phyloP scores from a whole-genome alignment of 129 eudicot species.

The Calendula officinalis region DNA sequence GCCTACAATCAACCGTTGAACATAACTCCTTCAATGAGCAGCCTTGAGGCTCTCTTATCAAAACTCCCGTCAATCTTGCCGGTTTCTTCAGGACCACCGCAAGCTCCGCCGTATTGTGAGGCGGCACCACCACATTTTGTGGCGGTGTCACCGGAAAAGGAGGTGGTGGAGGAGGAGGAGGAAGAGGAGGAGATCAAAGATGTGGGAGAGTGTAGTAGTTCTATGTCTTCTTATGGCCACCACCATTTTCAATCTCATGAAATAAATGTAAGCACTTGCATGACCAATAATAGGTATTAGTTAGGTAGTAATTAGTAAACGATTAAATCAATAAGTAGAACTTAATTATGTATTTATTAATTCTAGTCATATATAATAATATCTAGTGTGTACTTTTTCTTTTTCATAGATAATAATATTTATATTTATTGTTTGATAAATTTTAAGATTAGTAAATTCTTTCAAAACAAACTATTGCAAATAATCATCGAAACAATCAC shows the following conservation, averaged over 20 bases:
- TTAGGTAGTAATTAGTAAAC: background rate
- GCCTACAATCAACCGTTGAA: slow-evolving; percentile 42
- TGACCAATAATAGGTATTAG: slow-evolving; percentile 54
- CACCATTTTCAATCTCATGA: slow-evolving; percentile 61
- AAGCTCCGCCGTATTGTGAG: slow-evolving; percentile 31
- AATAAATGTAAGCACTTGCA: slow-evolving; percentile 60
- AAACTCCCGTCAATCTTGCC: slow-evolving; percentile 92
- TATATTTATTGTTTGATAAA: background rate
- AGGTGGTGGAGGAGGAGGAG: slow-evolving; percentile 43
- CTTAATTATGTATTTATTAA: slow-evolving; percentile 33
- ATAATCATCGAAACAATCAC: background rate
- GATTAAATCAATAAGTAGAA: slow-evolving; percentile 9
- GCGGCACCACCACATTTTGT: slow-evolving; percentile 38
- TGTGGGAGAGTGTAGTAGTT: slow-evolving; percentile 67
- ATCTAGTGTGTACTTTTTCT: background rate
- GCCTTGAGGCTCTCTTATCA: slow-evolving; percentile 93
- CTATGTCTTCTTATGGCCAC: slow-evolving; percentile 48
- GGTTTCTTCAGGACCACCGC: slow-evolving; percentile 29
- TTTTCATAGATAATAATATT: background rate
- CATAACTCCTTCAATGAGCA: slow-evolving; percentile 96
- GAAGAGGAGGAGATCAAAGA: slow-evolving; percentile 62
- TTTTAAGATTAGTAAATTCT: background rate
- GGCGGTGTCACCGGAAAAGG: slow-evolving; percentile 36
- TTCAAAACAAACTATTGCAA: background rate
- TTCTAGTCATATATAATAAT: slow-evolving; percentile 5